These are phyloP conservation scores for Firmiana major DNA, from an alignment of 345 rosid genomes.

Conservation along the genomic window DNA sequence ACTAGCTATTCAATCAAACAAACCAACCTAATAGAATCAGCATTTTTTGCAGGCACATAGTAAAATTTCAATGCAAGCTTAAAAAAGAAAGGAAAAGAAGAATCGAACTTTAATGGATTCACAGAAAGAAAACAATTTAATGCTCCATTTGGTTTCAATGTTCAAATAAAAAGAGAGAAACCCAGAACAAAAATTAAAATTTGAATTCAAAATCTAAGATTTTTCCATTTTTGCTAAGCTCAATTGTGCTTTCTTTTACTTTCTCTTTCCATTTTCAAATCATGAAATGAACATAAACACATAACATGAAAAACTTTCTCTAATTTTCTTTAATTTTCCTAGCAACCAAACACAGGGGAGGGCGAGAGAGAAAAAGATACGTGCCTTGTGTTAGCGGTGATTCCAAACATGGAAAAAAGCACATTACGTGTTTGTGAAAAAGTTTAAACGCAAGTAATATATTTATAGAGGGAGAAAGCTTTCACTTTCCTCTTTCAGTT, in stretches of 20 bases:
- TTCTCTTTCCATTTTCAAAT: not conserved
- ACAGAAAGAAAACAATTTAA: no score
- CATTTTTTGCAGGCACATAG: no score
- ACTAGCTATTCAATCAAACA: no score
- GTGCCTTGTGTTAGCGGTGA: constrained; percentile 26
- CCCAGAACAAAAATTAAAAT: no score
- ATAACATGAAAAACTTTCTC: not conserved
- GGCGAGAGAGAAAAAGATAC: constrained; percentile 18
- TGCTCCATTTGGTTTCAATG: no score
- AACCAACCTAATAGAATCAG: no score
- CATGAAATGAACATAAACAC: not conserved
- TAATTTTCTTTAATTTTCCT: not conserved
- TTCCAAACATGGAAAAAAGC: constrained; percentile 20
- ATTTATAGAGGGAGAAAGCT: not conserved
- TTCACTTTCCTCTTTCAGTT: not conserved
- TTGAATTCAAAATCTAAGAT: no score
- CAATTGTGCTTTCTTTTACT: not conserved
- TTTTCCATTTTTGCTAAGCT: not conserved
- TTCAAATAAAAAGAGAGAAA: not conserved
- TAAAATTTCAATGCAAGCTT: no score
- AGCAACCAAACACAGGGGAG: constrained; percentile 16
- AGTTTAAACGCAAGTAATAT: not conserved
- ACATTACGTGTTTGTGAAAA: constrained; percentile 9
- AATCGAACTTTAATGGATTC: no score
- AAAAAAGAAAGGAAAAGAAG: not conserved